These are phyloP conservation scores for Theileria luwenshuni DNA, from an alignment of 169 alveolate genomes.

Conservation along the genomic window DNA sequence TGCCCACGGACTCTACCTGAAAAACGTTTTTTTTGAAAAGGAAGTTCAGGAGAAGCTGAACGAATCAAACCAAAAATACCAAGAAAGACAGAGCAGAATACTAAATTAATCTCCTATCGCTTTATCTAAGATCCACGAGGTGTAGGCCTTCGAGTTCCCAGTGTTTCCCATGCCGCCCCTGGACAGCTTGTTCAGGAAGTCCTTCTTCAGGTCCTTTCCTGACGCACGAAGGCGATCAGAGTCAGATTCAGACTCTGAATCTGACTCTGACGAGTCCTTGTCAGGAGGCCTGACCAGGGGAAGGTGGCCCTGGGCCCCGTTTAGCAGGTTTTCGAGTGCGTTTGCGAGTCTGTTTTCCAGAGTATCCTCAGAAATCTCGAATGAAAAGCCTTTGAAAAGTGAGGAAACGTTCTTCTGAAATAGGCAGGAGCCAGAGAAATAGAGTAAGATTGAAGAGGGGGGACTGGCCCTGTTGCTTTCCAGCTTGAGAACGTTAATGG, in stretches of 20 bases:
- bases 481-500: conserved; percentile 24
- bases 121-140: conserved; percentile 61
- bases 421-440: conserved; percentile 58
- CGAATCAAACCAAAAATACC: conserved; percentile 22
- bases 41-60: conserved; percentile 27
- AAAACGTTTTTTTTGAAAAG: conserved; percentile 31
- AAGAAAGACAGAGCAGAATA: conserved; percentile 11
- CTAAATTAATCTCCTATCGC: conserved; percentile 10
- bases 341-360: conserved; percentile 56
- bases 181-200: conserved; percentile 39
- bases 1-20: conserved; percentile 54
- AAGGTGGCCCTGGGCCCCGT: conserved; percentile 52
- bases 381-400: conserved; percentile 15
- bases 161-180: background rate
- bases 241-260: conserved; percentile 31
- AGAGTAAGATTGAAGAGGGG: conserved; percentile 55
- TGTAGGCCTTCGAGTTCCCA: conserved; percentile 46
- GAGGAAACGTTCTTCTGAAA: conserved; percentile 47
- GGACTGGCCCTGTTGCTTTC: conserved; percentile 31
- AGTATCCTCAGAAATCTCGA: conserved; percentile 26
- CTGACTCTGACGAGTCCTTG: conserved; percentile 21
- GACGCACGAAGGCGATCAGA: conserved; percentile 18
- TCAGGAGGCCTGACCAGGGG: conserved; percentile 21
- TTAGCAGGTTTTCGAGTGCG: conserved; percentile 36
- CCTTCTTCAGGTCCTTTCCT: conserved; percentile 43